Evolutionary conservation across 2,329 filamentous ascomycete species (phyloP).

Genomic region (Penicillium sp.): DNA sequence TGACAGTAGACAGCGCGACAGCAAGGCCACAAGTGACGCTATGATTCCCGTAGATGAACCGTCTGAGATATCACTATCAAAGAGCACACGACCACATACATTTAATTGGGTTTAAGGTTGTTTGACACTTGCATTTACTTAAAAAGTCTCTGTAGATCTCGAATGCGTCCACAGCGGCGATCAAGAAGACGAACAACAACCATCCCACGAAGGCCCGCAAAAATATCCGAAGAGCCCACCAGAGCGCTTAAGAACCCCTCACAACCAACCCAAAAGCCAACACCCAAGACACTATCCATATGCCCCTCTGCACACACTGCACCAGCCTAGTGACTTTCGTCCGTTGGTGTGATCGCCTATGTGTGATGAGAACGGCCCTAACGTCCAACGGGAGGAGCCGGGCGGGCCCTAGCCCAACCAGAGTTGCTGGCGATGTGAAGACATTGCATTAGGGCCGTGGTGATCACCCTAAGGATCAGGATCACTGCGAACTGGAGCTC

Average conservation of each 20-base stretch:
- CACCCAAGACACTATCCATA: neutral
- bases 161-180: neutral
- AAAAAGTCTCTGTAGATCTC: neutral
- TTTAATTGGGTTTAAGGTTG: neutral
- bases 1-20: neutral
- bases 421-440: conserved; percentile 24
- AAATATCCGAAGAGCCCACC: neutral
- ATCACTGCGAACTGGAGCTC: conserved; percentile 21
- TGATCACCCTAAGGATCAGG: conserved; percentile 10
- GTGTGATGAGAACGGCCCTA: conserved; percentile 28
- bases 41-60: neutral
- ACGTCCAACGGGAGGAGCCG: conserved; percentile 28
- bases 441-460: conserved; percentile 28
- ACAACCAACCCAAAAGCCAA: neutral
- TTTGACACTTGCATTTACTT: neutral
- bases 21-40: neutral
- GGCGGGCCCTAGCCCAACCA: conserved; percentile 30
- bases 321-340: neutral
- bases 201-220: neutral
- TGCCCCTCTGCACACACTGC: neutral
- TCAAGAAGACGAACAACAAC: neutral
- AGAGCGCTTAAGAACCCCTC: neutral
- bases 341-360: conserved; percentile 7
- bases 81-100: neutral
- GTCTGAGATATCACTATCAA: neutral